Evolutionary conservation across 2,329 filamentous ascomycete genomes (phyloP), one percentile per base, ranked within the genome.

Genomic region (Immersiporthe knoxdaviesiana): DNA sequence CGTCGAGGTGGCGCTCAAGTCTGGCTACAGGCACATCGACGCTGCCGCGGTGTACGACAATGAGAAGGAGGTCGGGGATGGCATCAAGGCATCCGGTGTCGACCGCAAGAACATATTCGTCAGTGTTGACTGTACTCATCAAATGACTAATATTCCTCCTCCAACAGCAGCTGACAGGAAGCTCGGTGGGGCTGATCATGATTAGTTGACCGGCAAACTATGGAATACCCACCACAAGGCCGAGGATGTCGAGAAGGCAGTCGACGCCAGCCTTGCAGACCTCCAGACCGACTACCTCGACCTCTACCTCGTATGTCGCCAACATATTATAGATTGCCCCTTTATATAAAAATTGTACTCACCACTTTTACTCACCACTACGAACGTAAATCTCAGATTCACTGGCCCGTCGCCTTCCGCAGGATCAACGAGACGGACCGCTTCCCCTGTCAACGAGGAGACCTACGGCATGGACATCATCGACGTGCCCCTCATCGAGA

Each of bases 171-270:
- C 35, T 52, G 39, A 44, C 24, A 12, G 16, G 18, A 10, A 10
- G 11, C 5, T 3, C n/a, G 16, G 2, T 24, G 18, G 16, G 3
- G n/a, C n/a, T n/a, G 14, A 6, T 7, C 2, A 10, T 37, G 35
- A 39, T 4, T 37, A 72, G 71, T 79, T 84, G 60, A 87, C 85
- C 30, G 84, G 82, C 72, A 88, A 88, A 78, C 78, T 88, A 37
- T 87, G 85, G 85, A 87, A 87, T 75, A 84, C 80, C 12, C 78
- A 83, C 54, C 83, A 84, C 70, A 78, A 78, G 44, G 78, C 79
- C 0, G 76, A 81, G 39, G 75, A 82, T 72, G 79, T 84, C 37
- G 80, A 81, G 67, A 74, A 76, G 68, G 81, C 78, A 32, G 75
- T 84, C 44, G 76, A 83, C 71, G 76, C 77, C 60, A 82, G 80